phyloP scores from a whole-genome alignment of 306 rosid genomes.

The Cicer cuneatum region DNA sequence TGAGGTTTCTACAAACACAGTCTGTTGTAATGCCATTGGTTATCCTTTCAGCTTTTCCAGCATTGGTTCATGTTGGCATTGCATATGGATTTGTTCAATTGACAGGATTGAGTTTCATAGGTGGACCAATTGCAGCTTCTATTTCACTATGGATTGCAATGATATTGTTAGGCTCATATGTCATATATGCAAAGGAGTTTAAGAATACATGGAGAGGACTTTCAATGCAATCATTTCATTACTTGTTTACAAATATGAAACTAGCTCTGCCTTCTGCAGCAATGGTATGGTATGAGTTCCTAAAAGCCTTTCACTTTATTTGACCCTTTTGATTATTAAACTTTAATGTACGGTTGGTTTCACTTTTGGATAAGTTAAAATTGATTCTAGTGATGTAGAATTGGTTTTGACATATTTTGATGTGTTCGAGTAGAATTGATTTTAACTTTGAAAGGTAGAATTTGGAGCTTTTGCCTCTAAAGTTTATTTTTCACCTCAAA shows the following conservation, averaged over 20 bases:
- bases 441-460: too few species aligned
- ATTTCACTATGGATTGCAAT: constrained; percentile 69
- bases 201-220: constrained; percentile 76
- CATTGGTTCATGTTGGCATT: constrained; percentile 55
- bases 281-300: constrained; percentile 73
- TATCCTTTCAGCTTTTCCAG: constrained; percentile 57
- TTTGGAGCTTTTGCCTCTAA: too few species aligned
- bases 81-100: constrained; percentile 63
- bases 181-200: constrained; percentile 53
- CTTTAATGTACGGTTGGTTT: too few species aligned
- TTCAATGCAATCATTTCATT: constrained; percentile 57
- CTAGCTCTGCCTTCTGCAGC: constrained; percentile 78
- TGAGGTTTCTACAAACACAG: constrained; percentile 83
- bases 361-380: too few species aligned
- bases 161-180: constrained; percentile 50
- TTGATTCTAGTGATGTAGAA: too few species aligned
- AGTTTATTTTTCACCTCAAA: too few species aligned
- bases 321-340: background rate
- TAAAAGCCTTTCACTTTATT: background rate
- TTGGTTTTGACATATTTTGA: too few species aligned
- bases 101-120: constrained; percentile 57
- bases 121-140: constrained; percentile 72
- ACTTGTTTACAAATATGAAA: constrained; percentile 56
- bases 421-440: too few species aligned
- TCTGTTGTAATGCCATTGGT: constrained; percentile 64